Percentiles rank a stretch among this genome's conserved stretches.
Evolutionary conservation across 306 rosid species (phyloP).

Genomic region (Vachellia collinsii): DNA sequence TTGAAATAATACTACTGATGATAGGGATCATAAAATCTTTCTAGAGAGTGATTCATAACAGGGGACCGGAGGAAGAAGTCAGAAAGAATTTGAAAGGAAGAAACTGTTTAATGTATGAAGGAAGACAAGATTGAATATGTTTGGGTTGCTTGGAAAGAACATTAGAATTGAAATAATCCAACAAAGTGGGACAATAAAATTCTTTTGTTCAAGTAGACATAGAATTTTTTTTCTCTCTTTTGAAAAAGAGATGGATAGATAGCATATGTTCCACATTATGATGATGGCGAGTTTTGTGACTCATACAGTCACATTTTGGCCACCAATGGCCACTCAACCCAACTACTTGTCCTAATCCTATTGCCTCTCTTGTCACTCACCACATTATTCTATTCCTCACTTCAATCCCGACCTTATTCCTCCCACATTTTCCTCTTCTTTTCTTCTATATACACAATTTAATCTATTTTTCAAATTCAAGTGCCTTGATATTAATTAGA

Average conservation of each 20-base stretch:
- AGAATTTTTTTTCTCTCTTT: neutral
- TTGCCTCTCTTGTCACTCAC: slow-evolving; percentile 33
- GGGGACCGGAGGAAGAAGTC: too few species aligned
- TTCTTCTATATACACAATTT: neutral
- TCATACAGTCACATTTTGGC: slow-evolving; percentile 37
- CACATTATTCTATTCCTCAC: slow-evolving; percentile 37
- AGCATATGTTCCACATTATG: slow-evolving; percentile 44
- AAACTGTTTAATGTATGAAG: neutral
- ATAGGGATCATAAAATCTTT: neutral
- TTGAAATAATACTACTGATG: neutral
- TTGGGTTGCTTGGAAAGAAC: neutral
- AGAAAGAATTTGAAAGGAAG: neutral
- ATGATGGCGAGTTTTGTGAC: slow-evolving; percentile 31
- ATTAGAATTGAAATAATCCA: neutral
- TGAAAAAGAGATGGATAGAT: neutral
- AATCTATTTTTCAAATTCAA: neutral
- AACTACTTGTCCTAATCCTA: slow-evolving; percentile 15
- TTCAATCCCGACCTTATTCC: slow-evolving; percentile 21
- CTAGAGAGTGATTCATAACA: neutral
- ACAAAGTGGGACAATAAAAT: slow-evolving; percentile 31
- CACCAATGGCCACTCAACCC: slow-evolving; percentile 38
- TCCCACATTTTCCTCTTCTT: neutral
- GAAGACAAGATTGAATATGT: slow-evolving; percentile 4
- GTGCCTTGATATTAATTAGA: neutral
- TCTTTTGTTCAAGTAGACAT: neutral